Conservation (phyloP, 2,329 filamentous ascomycete genomes). For the Fusarium stilboides region DNA sequence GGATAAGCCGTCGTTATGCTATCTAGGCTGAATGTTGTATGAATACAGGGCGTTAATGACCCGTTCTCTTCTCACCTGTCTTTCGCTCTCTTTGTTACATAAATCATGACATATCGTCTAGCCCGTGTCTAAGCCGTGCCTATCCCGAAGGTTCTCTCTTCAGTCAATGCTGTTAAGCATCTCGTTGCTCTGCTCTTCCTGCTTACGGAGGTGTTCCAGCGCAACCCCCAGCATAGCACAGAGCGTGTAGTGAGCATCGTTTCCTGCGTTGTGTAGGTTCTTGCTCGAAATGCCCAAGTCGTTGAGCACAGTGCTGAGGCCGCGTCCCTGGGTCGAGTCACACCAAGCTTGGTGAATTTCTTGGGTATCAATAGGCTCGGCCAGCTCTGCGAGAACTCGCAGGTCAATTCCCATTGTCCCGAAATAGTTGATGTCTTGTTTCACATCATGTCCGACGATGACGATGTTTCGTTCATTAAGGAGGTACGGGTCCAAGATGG, state of each 20-base stretch:
- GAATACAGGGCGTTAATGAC: constrained; percentile 42
- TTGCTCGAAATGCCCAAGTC: constrained; percentile 74
- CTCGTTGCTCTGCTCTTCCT: constrained; percentile 36
- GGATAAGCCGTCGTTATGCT: constrained; percentile 40
- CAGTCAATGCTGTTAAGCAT: constrained; percentile 30
- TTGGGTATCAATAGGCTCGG: constrained; percentile 81
- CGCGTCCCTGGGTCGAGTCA: constrained; percentile 66
- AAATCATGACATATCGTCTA: neutral
- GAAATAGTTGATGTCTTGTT: constrained; percentile 79
- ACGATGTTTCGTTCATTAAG: constrained; percentile 69
- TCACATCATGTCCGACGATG: constrained; percentile 83
- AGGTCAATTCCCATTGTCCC: constrained; percentile 75
- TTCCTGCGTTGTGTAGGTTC: constrained; percentile 88
- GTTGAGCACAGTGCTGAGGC: constrained; percentile 73
- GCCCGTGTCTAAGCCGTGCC: neutral
- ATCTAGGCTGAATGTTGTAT: constrained; percentile 45
- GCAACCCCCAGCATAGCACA: constrained; percentile 75
- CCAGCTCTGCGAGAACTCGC: constrained; percentile 64
- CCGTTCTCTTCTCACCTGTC: constrained; percentile 48
- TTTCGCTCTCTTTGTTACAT: neutral
- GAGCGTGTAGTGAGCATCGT: constrained; percentile 86
- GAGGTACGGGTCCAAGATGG: constrained; percentile 55
- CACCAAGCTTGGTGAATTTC: constrained; percentile 77
- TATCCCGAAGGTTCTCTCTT: neutral
- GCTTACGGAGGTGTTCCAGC: constrained; percentile 45